phyloP scores from a whole-genome alignment of 73 alveolate genomes.

The Effrenium voratum region DNA sequence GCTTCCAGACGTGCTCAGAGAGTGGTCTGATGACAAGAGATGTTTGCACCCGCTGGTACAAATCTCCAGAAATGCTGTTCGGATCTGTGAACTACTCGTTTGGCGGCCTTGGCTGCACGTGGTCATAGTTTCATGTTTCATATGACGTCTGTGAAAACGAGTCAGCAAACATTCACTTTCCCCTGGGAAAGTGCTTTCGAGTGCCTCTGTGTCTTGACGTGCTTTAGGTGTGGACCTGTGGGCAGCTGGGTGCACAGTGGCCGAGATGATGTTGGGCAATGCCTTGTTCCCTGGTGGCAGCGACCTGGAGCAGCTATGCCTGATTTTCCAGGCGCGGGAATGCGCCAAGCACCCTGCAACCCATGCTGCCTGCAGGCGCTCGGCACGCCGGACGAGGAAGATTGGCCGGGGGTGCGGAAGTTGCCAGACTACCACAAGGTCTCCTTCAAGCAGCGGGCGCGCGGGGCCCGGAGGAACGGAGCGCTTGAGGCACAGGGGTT shows the following conservation, averaged over 20 bases:
- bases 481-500: not conserved
- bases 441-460: constrained; percentile 25
- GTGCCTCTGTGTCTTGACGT: not conserved
- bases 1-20: not conserved
- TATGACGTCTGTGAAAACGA: no score
- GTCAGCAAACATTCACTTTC: no score
- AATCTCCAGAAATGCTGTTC: constrained; percentile 72
- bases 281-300: constrained; percentile 84
- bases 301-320: constrained; percentile 73
- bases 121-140: no score
- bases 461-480: not conserved
- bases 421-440: constrained; percentile 82
- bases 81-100: constrained; percentile 69
- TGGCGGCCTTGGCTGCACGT: constrained; percentile 60
- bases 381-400: constrained; percentile 78
- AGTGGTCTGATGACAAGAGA: constrained; percentile 57
- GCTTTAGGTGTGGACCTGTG: constrained; percentile 56
- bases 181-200: no score
- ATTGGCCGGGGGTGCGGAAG: constrained; percentile 51
- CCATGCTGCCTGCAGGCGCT: constrained; percentile 39
- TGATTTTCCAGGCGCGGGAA: constrained; percentile 53
- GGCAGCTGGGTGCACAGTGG: constrained; percentile 71
- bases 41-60: constrained; percentile 88
- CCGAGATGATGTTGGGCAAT: not conserved
- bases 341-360: not conserved